Conservation (phyloP, 345 rosid species). For the Eucalyptus curtisii region DNA sequence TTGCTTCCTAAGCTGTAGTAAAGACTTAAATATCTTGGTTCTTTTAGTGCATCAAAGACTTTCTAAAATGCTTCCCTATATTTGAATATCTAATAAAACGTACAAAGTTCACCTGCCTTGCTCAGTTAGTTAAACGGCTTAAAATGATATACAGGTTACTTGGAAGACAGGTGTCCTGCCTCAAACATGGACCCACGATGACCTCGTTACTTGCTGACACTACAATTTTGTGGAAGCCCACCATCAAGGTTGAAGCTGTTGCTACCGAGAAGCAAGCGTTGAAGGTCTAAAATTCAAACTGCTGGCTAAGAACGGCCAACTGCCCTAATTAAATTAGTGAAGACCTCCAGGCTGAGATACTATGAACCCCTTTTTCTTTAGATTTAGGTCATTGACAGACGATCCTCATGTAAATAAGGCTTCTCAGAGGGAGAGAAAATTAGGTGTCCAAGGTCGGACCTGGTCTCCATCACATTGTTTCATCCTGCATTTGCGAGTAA, state of each 20-base stretch:
- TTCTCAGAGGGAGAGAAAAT: not conserved
- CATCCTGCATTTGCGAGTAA: not conserved
- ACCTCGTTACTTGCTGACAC: slow-evolving; percentile 65
- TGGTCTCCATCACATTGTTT: not conserved
- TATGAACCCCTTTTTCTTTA: not conserved
- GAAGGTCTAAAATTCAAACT: slow-evolving; percentile 26
- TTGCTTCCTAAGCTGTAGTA: not conserved
- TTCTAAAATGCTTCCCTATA: too few relatives aligned
- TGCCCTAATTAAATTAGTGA: not conserved
- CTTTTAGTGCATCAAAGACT: not conserved
- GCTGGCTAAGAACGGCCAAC: not conserved
- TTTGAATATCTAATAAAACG: too few relatives aligned
- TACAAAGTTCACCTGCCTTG: not conserved
- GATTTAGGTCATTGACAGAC: not conserved
- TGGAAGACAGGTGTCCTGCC: slow-evolving; percentile 83
- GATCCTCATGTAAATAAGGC: not conserved
- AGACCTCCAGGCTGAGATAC: not conserved
- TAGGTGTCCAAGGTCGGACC: not conserved
- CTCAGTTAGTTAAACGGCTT: not conserved
- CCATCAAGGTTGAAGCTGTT: slow-evolving; percentile 73
- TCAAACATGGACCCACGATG: slow-evolving; percentile 98
- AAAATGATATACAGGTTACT: slow-evolving; percentile 29
- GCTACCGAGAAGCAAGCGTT: slow-evolving; percentile 76
- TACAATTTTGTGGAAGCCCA: slow-evolving; percentile 72
- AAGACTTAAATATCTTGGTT: not conserved